Percentiles rank a stretch among this genome's conserved stretches.
phyloP scores from a whole-genome alignment of 352 stramenopile genomes.

The Thraustotheca clavata region DNA sequence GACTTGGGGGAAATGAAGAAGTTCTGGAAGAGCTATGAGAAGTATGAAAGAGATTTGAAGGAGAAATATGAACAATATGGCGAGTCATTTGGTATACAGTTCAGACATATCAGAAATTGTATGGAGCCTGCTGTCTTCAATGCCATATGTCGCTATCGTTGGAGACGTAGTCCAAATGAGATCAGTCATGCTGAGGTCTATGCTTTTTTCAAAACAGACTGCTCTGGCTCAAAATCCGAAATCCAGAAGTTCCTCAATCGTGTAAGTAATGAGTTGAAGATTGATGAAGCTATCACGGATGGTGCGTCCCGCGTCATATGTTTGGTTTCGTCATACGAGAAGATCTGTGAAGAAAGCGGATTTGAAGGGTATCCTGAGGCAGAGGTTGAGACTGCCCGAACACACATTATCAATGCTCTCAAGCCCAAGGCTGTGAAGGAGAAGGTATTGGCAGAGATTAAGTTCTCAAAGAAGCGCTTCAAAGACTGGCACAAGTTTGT shows the following conservation, averaged over 20 bases:
- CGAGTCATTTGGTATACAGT: not conserved
- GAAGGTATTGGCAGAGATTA: not conserved
- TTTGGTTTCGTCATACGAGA: not conserved
- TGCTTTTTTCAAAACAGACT: not conserved
- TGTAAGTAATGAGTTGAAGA: not conserved
- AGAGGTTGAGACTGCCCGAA: not conserved
- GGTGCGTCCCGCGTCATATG: not conserved
- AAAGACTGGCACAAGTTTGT: not conserved
- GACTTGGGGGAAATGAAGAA: not conserved
- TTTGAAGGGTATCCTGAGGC: not conserved
- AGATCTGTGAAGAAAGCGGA: not conserved
- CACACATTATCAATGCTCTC: too few relatives aligned
- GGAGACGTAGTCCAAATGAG: not conserved
- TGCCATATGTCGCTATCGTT: not conserved
- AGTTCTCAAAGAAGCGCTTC: not conserved
- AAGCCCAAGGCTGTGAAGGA: not conserved
- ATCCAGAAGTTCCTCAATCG: not conserved
- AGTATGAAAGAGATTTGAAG: not conserved
- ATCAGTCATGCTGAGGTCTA: not conserved
- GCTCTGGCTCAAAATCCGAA: not conserved
- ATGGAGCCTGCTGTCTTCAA: not conserved
- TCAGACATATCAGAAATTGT: not conserved
- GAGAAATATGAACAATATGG: not conserved
- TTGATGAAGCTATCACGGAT: not conserved
- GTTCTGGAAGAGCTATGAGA: not conserved